Evolutionary conservation across 805 yeast genomes (phyloP), one percentile per base, ranked within the genome.

Genomic region (Zygosaccharomyces pseudorouxii): DNA sequence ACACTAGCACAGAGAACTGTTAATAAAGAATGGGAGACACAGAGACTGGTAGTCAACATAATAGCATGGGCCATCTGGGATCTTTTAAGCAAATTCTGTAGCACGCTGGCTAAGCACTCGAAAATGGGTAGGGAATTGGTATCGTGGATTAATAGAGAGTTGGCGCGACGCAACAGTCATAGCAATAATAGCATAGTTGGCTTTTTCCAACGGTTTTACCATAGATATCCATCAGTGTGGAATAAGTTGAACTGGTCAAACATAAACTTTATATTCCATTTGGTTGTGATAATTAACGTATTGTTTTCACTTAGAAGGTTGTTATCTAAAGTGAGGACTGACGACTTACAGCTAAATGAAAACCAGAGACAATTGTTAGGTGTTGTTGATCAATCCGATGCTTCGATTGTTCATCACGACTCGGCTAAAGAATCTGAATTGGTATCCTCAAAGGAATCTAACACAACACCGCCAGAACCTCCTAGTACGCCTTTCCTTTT

Each of bases 21-120:
- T 6, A 74, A 72, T 49, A 74, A 72, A 52, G 78, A 74, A 54
- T 57, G 65, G 7, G 71, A 70, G 45, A 55, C 71, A 3, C 64
- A 62, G 47, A 62, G 60, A 22, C 59, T 71, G 7, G 53, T 72
- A 4, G 54, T 61, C 2, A 74, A 72, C 51, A 40, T 65, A 25
- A 48, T 70, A 8, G 52, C 63, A 1, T 50, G 71, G 22, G 57
- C 69, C 25, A 43, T 64, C 5, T 57, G 67, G 45, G 67, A 63
- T 31, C 54, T 71, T 9, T 31, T 59, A 6, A 30, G 49, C 14
- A 60, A 62, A 47, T 58, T 59, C 25, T 36, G 47, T 6, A 49
- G 35, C 7, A 51, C 59, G 18, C 57, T 58, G 30, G 28, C 56
- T 18, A 40, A 54, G 18, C 39, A 31, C 31, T 23, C 46, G 2